Evolutionary conservation across 2,329 filamentous ascomycete species (phyloP).

Genomic region (Alternaria sp.): DNA sequence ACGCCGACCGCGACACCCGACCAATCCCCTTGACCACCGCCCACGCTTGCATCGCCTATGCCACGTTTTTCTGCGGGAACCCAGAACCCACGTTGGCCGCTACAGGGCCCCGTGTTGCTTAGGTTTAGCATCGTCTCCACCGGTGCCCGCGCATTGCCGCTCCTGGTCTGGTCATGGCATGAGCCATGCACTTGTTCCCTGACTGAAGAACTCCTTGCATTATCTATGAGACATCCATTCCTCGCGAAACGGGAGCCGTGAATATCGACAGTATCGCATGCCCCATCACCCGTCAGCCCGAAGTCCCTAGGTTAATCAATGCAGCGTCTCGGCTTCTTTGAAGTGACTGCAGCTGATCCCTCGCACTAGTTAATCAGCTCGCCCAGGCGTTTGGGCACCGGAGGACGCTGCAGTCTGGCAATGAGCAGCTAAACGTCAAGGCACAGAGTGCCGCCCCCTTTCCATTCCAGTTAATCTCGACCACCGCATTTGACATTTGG

Average conservation of each 20-base stretch:
- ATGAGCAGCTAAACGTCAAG: neutral
- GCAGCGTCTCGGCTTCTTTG: neutral
- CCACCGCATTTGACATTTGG: neutral
- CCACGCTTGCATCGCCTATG: conserved; percentile 8
- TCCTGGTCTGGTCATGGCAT: neutral
- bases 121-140: neutral
- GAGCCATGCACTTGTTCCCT: neutral
- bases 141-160: conserved; percentile 1
- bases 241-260: neutral
- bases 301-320: neutral
- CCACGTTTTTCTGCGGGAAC: conserved; percentile 17
- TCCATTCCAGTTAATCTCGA: neutral
- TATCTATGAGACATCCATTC: neutral
- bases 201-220: neutral
- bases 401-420: neutral
- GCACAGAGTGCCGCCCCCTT: neutral
- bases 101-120: conserved; percentile 6
- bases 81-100: conserved; percentile 13
- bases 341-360: conserved; percentile 1
- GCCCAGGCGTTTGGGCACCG: neutral
- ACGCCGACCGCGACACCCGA: neutral
- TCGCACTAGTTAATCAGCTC: conserved; percentile 1
- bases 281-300: neutral
- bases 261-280: neutral
- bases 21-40: conserved; percentile 2